Conservation (phyloP, 1,284 basidiomycete species). For the Trametes sp. region DNA sequence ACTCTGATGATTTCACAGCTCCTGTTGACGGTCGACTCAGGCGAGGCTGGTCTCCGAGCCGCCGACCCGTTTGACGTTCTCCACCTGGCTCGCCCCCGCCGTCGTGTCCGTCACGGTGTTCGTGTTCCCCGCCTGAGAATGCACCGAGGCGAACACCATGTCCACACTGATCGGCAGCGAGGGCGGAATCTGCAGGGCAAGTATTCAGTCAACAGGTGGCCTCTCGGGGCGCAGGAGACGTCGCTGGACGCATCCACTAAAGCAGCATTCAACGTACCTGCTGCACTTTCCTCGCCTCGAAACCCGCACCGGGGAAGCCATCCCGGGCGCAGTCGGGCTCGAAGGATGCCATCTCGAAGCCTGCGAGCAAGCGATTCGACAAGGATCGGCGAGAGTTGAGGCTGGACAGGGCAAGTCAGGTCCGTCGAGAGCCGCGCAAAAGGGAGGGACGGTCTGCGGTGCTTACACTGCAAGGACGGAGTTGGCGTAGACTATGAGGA, state of each 20-base stretch:
- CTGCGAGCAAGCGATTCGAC: background rate
- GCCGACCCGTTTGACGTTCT: background rate
- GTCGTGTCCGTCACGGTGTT: background rate
- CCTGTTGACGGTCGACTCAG: no score
- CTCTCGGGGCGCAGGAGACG: background rate
- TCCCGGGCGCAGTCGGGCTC: background rate
- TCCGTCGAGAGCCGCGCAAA: no score
- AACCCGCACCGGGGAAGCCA: background rate
- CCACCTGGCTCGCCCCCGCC: no score
- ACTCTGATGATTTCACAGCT: no score
- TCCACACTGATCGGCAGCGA: background rate
- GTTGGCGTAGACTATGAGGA: background rate
- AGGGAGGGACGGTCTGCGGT: no score
- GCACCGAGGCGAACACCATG: background rate
- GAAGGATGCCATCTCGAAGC: constrained; percentile 7
- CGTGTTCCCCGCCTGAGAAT: background rate
- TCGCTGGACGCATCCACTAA: no score
- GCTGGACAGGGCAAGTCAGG: no score
- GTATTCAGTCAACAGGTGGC: no score
- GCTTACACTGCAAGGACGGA: background rate
- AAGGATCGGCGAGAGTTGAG: constrained; percentile 7
- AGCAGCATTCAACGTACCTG: background rate
- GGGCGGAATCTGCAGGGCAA: background rate
- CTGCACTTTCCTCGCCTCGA: background rate
- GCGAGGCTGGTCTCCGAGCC: no score